Evolutionary conservation across 352 stramenopile species (phyloP), one percentile per base, ranked within the genome.

Genomic region (Globisporangium cylindrosporum): DNA sequence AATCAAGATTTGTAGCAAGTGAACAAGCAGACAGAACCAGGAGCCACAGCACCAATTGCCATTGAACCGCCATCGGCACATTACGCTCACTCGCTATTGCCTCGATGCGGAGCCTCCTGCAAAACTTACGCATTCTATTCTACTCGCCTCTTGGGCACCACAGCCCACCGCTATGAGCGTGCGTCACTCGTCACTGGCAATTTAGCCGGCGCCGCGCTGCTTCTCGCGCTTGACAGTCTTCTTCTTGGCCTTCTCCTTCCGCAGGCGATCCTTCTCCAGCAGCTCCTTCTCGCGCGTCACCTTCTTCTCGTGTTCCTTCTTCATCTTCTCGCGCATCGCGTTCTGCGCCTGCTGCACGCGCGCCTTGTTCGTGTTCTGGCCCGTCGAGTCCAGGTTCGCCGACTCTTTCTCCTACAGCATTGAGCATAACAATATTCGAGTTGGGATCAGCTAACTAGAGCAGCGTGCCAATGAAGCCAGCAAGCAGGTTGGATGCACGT

Each of bases 221-320:
- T 88, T 88, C 74, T 88, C 79, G 57, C 76, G 75, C 73, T 88
- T 88, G 62, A 79, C 67, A n/a, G 79, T 88, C 49, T 70, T 69
- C 66, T 81, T 77, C 73, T 85, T 83, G 69, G 79, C 75, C 64
- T 85, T 85, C 25, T 88, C 79, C 66, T 88, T 88, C 46, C 75
- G 73, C 55, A 84, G 60, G 0, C 76, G 75, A 46, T 88, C 79
- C 20, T 72, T 71, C 66, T 84, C 75, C 10, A 82, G 70, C 55
- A 88, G 68, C 69, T 88, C 77, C 62, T 88, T 88, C 59, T 88
- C 78, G 51, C 73, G 77, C 61, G 78, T 41, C 12, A 88, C 79
- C 51, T 88, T 85, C 36, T 77, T 79, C 27, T 84, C 79, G 68
- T 88, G 79, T 61, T 85, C 79, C 38, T 75, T 79, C 70, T 88